phyloP scores from a whole-genome alignment of 371 early-diverging fungal species.

The Lichtheimia hyalospora region DNA sequence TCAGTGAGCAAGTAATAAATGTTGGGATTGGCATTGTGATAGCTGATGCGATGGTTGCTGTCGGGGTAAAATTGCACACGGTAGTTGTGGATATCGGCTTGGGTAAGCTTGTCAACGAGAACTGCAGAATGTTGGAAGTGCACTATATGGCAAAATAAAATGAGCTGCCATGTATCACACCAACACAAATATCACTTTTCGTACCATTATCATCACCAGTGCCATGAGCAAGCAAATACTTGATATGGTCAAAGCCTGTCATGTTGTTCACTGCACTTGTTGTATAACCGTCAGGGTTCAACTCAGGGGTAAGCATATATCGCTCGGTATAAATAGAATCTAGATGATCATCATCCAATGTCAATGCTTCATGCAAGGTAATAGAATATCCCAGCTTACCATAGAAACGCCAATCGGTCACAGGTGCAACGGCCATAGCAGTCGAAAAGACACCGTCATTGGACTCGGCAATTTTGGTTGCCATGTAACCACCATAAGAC shows the following conservation, averaged over 20 bases:
- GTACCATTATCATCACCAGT: constrained; percentile 84
- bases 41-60: constrained; percentile 85
- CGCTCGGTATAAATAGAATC: constrained; percentile 97
- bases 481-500: constrained; percentile 94
- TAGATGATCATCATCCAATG: constrained; percentile 7
- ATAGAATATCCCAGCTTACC: constrained; percentile 30
- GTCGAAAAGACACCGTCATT: constrained; percentile 78
- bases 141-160: constrained; percentile 42
- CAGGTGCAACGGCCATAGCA: constrained; percentile 96
- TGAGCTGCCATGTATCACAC: background rate
- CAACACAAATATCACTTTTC: background rate
- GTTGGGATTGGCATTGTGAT: constrained; percentile 67
- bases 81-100: constrained; percentile 71
- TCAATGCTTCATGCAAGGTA: background rate
- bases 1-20: constrained; percentile 52
- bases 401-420: constrained; percentile 89
- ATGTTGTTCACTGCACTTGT: constrained; percentile 77
- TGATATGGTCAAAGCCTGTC: constrained; percentile 77
- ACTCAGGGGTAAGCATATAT: constrained; percentile 87
- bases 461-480: constrained; percentile 84
- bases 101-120: constrained; percentile 53
- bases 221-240: constrained; percentile 90
- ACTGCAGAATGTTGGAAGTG: constrained; percentile 69
- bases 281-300: constrained; percentile 81
- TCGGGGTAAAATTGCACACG: constrained; percentile 87